Evolutionary conservation across 2,329 filamentous ascomycete genomes (phyloP), one percentile per base, ranked within the genome.

Genomic region (Eutypa lata): DNA sequence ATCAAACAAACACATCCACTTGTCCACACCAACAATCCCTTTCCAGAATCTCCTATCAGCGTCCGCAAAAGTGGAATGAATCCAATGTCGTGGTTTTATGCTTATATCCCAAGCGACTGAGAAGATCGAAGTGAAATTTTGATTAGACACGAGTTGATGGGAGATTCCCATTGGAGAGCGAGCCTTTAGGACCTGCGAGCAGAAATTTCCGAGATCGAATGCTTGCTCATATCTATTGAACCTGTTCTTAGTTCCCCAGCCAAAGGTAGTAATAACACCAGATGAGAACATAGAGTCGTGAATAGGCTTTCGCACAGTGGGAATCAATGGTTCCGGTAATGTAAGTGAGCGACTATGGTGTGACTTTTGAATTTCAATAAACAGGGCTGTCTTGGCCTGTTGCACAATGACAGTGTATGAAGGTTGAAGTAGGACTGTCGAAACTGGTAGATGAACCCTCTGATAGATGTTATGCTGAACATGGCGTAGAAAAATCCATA

Each of bases 81-180:
- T 11, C 54, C 52, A 61, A 2, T 51, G n/a, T 7, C 47, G 37
- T 1, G 57, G 50, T 6, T 2, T 28, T 0, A 21, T 33, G 13
- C 45, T 3, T 1, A 44, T 11, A n/a, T 53, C 38, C 59, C 59
- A 63, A 14, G 46, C 49, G 1, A 59, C 45, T 0, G 60, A 62
- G 2, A 61, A 19, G 0, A 64, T 16, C 1, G 54, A 24, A 3
- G 43, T 51, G 22, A 57, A 31, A 4, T 22, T 46, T 1, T 48
- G 51, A 22, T 44, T 44, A 3, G 60, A 58, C 19, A 64, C 42
- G 0, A 62, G 35, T 19, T 57, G 48, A 48, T 62, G 59, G 0
- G 61, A 60, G 2, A 49, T 3, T 1, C 44, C 51, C n/a, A 46
- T 50, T 1, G 11, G 2, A 1, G 33, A 24, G 26, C 43, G 47